These are phyloP conservation scores for Rhynchosporium graminicola DNA, from an alignment of 2,329 filamentous ascomycete species.

Conservation along the genomic window DNA sequence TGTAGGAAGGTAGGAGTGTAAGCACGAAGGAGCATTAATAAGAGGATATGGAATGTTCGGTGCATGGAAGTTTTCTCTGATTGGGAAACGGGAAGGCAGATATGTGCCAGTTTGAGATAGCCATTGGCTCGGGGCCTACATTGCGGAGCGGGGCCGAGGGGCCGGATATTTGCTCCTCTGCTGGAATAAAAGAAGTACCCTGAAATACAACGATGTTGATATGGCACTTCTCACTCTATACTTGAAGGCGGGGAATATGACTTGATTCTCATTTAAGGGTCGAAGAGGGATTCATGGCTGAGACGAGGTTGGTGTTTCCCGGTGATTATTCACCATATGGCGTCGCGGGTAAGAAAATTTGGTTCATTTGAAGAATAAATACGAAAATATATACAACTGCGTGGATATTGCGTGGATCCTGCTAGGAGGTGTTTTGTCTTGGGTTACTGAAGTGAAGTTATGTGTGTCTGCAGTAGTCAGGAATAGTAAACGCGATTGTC, in stretches of 20 bases:
- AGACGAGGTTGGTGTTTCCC: background rate
- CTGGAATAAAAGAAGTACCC: background rate
- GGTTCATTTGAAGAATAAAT: too few relatives aligned
- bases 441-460: background rate
- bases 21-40: background rate
- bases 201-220: background rate
- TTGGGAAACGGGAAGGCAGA: background rate
- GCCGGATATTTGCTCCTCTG: background rate
- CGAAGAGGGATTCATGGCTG: background rate
- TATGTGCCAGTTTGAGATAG: background rate
- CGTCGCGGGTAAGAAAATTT: background rate
- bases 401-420: background rate
- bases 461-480: background rate
- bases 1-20: background rate
- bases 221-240: background rate
- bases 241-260: background rate
- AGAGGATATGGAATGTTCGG: conserved; percentile 4
- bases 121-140: background rate
- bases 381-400: background rate
- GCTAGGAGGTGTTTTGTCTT: background rate
- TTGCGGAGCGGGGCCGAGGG: background rate
- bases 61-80: background rate
- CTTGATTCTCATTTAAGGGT: background rate
- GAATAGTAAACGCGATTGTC: background rate
- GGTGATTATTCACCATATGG: background rate